Conservation (phyloP, 73 alveolate genomes). For the Diophrys appendiculata region DNA sequence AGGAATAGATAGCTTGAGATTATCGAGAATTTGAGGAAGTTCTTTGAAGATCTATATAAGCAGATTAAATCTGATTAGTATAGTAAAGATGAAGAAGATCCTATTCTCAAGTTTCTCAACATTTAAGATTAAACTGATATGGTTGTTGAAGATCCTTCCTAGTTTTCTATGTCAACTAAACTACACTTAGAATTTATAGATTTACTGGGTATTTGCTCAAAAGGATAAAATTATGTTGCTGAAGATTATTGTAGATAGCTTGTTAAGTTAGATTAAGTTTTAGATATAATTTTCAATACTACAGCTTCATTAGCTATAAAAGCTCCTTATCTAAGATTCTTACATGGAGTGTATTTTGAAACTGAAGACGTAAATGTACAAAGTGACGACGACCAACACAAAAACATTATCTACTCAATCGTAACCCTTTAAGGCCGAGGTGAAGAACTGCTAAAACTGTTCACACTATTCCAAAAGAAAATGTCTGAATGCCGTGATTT, state of each 20-base stretch:
- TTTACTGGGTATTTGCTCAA: constrained; percentile 5
- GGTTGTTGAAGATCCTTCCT: too few relatives aligned
- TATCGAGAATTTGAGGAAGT: background rate
- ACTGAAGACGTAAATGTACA: background rate
- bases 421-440: background rate
- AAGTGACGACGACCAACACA: background rate
- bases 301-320: background rate
- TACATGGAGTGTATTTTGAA: constrained; percentile 1
- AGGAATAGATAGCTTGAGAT: background rate
- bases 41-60: too few relatives aligned
- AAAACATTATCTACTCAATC: background rate
- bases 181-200: constrained; percentile 1
- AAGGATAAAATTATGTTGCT: background rate
- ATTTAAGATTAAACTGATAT: too few relatives aligned
- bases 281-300: background rate
- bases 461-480: background rate
- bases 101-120: too few relatives aligned
- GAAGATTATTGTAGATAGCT: background rate
- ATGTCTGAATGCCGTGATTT: background rate
- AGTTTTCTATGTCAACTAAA: background rate
- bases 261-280: background rate
- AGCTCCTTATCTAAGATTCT: background rate
- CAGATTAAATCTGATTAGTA: background rate
- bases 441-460: background rate
- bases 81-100: background rate